Evolutionary conservation across 345 rosid species (phyloP), one percentile per base, ranked within the genome.

Genomic region (Aurinia saxatilis): DNA sequence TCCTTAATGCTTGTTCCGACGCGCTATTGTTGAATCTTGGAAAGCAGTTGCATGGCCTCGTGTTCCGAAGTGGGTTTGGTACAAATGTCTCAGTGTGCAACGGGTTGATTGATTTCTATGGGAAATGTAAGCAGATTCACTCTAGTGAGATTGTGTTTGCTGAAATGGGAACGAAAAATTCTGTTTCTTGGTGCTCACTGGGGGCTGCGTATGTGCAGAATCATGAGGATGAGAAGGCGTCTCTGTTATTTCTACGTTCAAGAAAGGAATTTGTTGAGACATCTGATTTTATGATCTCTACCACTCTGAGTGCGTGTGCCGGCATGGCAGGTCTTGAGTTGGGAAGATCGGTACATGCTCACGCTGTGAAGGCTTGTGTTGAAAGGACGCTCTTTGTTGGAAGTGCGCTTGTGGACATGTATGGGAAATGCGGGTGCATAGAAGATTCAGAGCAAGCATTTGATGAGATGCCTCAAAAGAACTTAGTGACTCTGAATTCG

Each of bases 361-460:
- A 82, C 8, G 84, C 91, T 5, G 80, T 81, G 33, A 91, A 91
- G 72, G 85, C 82, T 13, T 86, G 96, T 9, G 66, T 79, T 18
- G 89, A 77, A 23, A 75, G 56, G 57, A 81, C 82, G 67, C 48
- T 84, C 23, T 86, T 82, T 64, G 95, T 91, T 2, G 82, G 90
- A 31, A 84, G 87, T 71, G 86, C 96, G 8, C 81, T 88, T 1
- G 84, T 88, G 71, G 91, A 88, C 70, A 84, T 91, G 95, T 91
- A 91, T 31, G 96, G 98, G n/a, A 91, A 88, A 82, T 88, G 98
- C 36, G 98, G 96, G 54, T 77, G 85, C 33, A 74, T 82, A 30
- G 73, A 80, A 18, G 87, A 88, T 54, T 66, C 86, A 3, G 79
- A 82, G 65, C 67, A 36, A 58, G 82, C 73, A 8, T 91, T 91